Evolutionary conservation across 2,329 filamentous ascomycete genomes (phyloP).

Genomic region (Sclerotinia borealis): DNA sequence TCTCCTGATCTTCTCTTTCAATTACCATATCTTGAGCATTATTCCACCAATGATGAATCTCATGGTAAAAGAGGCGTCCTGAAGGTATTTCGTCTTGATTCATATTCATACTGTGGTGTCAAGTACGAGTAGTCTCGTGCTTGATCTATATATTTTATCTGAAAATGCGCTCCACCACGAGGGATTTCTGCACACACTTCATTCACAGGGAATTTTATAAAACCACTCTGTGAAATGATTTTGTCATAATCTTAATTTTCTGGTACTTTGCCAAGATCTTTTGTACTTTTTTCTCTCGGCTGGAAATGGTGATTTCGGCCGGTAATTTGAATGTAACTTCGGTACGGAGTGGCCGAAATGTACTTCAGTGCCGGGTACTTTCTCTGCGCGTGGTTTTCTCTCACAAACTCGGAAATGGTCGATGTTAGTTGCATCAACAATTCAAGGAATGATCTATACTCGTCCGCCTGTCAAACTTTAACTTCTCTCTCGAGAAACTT

Average conservation of each 20-base stretch:
- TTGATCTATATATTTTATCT: background rate
- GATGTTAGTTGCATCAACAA: background rate
- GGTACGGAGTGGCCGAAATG: background rate
- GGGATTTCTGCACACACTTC: background rate
- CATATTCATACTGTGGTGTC: no score
- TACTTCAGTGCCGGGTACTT: no score
- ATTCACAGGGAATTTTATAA: background rate
- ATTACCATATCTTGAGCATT: no score
- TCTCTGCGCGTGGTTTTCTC: background rate
- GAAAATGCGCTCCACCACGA: no score
- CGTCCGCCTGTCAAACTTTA: background rate
- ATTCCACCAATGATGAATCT: background rate
- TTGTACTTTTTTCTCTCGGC: background rate
- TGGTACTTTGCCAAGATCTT: background rate
- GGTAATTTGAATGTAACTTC: background rate
- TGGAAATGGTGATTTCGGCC: no score
- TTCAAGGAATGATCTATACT: background rate
- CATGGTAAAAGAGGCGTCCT: background rate
- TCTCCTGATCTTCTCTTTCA: background rate
- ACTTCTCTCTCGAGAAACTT: background rate
- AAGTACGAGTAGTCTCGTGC: background rate
- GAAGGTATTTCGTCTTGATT: no score
- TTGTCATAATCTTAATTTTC: no score
- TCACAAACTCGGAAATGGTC: background rate
- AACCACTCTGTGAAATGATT: background rate